Evolutionary conservation across 169 alveolate genomes (phyloP).

Genomic region (Plasmodium yoelii): DNA sequence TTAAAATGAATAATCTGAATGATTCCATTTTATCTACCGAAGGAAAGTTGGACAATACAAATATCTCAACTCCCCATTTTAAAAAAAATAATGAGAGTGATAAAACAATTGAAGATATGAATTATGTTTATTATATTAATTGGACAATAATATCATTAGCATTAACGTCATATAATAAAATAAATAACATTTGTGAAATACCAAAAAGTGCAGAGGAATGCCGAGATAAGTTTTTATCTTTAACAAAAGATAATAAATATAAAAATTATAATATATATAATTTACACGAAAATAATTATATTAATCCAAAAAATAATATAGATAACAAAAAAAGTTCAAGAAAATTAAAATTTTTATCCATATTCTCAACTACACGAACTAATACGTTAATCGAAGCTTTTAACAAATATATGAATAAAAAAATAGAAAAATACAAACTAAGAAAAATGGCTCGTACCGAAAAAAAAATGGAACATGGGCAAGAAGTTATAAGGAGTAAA

Average conservation of each 20-base stretch:
- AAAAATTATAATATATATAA: not conserved
- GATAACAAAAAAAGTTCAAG: conserved; percentile 19
- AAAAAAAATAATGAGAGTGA: conserved; percentile 2
- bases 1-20: not conserved
- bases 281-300: conserved; percentile 34
- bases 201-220: conserved; percentile 57
- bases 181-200: conserved; percentile 49
- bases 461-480: no score
- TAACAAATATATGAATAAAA: conserved; percentile 33
- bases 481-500: not conserved
- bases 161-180: conserved; percentile 59
- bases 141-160: conserved; percentile 72
- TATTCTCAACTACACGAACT: conserved; percentile 32
- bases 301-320: not conserved
- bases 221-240: conserved; percentile 53
- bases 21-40: not conserved
- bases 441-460: not conserved
- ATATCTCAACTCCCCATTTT: not conserved
- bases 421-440: conserved; percentile 17
- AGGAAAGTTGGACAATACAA: not conserved
- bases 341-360: conserved; percentile 33
- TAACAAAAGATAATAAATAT: conserved; percentile 17
- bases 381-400: conserved; percentile 29
- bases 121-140: conserved; percentile 43
- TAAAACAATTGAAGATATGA: not conserved